phyloP scores from a whole-genome alignment of 352 stramenopile genomes.

The Pythium insidiosum region DNA sequence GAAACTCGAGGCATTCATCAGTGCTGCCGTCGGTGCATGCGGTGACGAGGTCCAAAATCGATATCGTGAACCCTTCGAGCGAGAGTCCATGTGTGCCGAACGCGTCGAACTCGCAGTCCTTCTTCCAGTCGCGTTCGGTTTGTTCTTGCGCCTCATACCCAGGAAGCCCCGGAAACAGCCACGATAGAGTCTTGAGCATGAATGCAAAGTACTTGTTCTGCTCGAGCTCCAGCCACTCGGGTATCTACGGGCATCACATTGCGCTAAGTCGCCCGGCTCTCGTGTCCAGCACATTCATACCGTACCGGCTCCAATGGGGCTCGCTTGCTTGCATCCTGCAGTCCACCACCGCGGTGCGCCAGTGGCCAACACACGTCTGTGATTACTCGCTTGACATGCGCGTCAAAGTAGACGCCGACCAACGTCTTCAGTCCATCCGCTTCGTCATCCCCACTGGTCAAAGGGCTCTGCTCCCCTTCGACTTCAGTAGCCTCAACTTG shows the following conservation, averaged over 20 bases:
- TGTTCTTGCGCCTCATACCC: conserved; percentile 30
- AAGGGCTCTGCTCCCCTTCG: too few relatives aligned
- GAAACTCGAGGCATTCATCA: conserved; percentile 35
- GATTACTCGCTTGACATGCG: conserved; percentile 28
- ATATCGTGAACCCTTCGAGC: conserved; percentile 35
- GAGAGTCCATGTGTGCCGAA: conserved; percentile 27
- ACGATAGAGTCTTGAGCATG: conserved; percentile 32
- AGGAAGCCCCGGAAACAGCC: conserved; percentile 41
- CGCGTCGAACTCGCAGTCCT: conserved; percentile 43
- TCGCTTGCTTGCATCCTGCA: too few relatives aligned
- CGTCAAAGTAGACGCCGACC: conserved; percentile 29
- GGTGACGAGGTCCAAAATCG: conserved; percentile 34
- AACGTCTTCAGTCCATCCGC: conserved; percentile 5
- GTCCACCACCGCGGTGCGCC: conserved; percentile 25
- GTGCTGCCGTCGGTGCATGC: conserved; percentile 36
- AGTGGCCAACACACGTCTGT: conserved; percentile 36
- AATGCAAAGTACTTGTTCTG: conserved; percentile 38
- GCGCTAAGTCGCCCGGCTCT: too few relatives aligned
- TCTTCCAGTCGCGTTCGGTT: conserved; percentile 31
- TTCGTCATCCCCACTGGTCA: conserved; percentile 2
- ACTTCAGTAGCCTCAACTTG: too few relatives aligned
- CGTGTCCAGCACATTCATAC: too few relatives aligned
- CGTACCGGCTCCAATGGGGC: too few relatives aligned
- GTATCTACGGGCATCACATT: conserved; percentile 9
- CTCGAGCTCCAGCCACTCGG: conserved; percentile 29